Percentiles rank a stretch among this genome's conserved stretches.
These are phyloP conservation scores for Aristolochia contorta DNA, from an alignment of 164 flowering plant species.

Conservation along the genomic window DNA sequence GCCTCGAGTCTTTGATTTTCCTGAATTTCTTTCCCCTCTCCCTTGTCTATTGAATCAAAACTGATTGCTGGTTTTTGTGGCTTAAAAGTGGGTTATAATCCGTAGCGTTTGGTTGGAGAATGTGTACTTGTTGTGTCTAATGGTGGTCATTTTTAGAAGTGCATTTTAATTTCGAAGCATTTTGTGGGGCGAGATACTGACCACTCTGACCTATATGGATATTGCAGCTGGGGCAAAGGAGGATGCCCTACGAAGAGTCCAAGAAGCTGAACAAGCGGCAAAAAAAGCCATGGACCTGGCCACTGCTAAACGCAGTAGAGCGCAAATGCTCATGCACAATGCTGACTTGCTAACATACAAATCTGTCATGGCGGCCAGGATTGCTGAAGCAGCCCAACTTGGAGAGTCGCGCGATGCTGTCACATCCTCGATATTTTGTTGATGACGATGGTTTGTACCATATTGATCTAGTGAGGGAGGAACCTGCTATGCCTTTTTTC, in stretches of 20 bases:
- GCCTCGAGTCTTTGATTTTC: background rate
- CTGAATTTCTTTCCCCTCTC: background rate
- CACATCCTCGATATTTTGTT: background rate
- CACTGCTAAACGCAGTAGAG: slow-evolving; percentile 43
- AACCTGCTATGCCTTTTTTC: background rate
- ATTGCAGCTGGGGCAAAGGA: slow-evolving; percentile 9
- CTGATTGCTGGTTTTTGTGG: background rate
- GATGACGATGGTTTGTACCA: background rate
- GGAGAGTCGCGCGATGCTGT: slow-evolving; percentile 21
- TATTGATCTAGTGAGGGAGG: background rate
- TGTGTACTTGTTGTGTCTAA: background rate
- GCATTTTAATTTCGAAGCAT: background rate
- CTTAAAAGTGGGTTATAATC: background rate
- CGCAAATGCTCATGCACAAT: slow-evolving; percentile 54
- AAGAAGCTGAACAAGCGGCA: slow-evolving; percentile 45
- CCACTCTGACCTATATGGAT: background rate
- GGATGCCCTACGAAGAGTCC: slow-evolving; percentile 22
- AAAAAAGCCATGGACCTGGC: slow-evolving; percentile 30
- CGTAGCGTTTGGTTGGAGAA: background rate
- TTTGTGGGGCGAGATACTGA: background rate
- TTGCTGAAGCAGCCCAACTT: slow-evolving; percentile 44
- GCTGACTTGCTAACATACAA: slow-evolving; percentile 65
- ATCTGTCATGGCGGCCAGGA: slow-evolving; percentile 53
- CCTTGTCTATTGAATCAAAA: no score
- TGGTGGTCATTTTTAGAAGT: background rate